Conservation (phyloP, 441 rosid genomes). For the Corymbia citriodora region DNA sequence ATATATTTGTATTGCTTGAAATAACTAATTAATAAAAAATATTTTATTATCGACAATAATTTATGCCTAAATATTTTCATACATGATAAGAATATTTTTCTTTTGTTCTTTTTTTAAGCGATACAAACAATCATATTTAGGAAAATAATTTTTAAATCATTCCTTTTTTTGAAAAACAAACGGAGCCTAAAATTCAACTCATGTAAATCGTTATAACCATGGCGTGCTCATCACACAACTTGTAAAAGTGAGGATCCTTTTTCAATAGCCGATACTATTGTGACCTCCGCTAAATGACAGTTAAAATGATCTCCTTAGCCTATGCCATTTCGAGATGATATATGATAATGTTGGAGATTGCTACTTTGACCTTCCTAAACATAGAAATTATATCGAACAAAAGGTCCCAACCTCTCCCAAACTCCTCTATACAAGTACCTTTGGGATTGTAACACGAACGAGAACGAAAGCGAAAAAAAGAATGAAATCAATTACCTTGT, state of each 20-base stretch:
- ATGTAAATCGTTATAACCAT: not conserved
- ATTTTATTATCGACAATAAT: no score
- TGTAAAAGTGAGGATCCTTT: no score
- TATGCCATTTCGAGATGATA: not conserved
- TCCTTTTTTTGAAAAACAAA: not conserved
- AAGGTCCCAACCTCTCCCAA: not conserved
- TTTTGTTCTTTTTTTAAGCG: no score
- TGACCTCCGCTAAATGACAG: not conserved
- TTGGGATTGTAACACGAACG: not conserved
- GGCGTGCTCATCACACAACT: not conserved
- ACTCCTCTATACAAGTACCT: not conserved
- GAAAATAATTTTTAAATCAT: not conserved
- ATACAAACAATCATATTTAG: no score
- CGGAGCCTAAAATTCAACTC: not conserved
- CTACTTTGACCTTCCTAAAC: not conserved
- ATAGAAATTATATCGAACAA: not conserved
- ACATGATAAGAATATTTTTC: no score
- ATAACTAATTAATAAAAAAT: no score
- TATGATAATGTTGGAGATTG: not conserved
- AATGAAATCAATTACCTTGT: not conserved
- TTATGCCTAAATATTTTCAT: no score
- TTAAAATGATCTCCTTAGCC: not conserved
- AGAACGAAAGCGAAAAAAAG: not conserved
- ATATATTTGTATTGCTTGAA: no score
- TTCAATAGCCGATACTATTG: not conserved